phyloP scores from a whole-genome alignment of 2,329 filamentous ascomycete species.

The Blumeriella jaapii region DNA sequence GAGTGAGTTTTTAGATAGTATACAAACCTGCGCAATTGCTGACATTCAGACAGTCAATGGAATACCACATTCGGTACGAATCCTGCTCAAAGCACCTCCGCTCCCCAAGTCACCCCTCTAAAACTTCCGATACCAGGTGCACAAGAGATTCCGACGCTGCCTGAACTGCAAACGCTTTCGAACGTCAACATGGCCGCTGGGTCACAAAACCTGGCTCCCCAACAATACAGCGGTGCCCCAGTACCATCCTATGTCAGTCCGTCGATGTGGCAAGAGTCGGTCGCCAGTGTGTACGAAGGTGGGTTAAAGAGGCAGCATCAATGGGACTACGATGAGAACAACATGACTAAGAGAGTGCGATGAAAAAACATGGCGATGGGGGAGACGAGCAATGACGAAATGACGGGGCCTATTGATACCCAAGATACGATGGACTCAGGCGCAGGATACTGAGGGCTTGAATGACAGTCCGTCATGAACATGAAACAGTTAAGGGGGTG shows the following conservation, averaged over 20 bases:
- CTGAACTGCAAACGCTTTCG: conserved; percentile 37
- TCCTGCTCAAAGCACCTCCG: conserved; percentile 26
- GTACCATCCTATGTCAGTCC: conserved; percentile 53
- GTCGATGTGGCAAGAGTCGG: conserved; percentile 63
- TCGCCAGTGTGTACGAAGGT: conserved; percentile 56
- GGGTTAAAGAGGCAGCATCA: conserved; percentile 42
- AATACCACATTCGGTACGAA: conserved; percentile 76
- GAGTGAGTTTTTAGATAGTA: conserved; percentile 49
- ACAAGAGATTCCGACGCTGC: conserved; percentile 37
- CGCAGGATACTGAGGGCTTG: no score
- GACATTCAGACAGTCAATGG: conserved; percentile 61
- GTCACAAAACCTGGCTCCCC: conserved; percentile 37
- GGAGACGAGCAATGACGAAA: neutral
- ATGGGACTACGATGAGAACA: conserved; percentile 37
- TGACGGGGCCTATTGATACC: no score
- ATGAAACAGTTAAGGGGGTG: no score
- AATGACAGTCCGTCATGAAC: no score
- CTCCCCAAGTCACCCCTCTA: conserved; percentile 28
- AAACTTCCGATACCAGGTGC: conserved; percentile 27
- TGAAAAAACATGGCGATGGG: conserved; percentile 9
- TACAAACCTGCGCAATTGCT: conserved; percentile 11
- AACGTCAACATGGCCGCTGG: conserved; percentile 34
- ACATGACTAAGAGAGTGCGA: conserved; percentile 21
- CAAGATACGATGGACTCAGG: no score
- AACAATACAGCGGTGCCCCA: conserved; percentile 41